phyloP scores from a whole-genome alignment of 179 eudicot species.

The Monotropa hypopitys region DNA sequence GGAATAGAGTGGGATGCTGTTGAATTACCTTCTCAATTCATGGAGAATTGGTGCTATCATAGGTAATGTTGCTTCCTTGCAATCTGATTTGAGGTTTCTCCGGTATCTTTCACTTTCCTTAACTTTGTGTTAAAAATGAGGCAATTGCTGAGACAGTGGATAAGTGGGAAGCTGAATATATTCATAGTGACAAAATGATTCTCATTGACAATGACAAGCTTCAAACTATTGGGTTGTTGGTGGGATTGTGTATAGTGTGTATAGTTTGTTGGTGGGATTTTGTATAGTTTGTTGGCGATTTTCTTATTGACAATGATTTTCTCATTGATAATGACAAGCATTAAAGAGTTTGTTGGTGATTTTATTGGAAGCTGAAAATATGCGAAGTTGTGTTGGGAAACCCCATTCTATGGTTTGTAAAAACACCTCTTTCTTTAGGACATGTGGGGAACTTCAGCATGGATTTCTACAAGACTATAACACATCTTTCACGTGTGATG shows the following conservation, averaged over 20 bases:
- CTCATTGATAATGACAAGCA: too few species aligned
- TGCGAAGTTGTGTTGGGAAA: background rate
- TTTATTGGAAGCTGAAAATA: background rate
- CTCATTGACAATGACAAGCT: background rate
- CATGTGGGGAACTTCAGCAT: background rate
- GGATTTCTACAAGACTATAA: background rate
- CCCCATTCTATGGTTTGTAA: background rate
- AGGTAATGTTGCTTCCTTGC: constrained; percentile 36
- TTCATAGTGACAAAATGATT: background rate
- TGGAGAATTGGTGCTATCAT: constrained; percentile 99
- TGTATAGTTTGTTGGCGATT: too few species aligned
- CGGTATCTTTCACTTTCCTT: background rate
- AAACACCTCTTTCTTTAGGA: background rate
- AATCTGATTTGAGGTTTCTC: background rate
- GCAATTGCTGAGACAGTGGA: background rate
- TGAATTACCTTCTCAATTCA: constrained; percentile 95
- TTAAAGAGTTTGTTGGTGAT: background rate
- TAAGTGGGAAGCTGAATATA: background rate
- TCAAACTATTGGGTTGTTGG: background rate
- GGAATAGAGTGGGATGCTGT: constrained; percentile 99
- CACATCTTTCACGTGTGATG: background rate
- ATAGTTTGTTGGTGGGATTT: too few species aligned
- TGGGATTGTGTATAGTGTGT: background rate
- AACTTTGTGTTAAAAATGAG: background rate
- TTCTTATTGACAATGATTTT: background rate